Evolutionary conservation across 1,284 basidiomycete genomes (phyloP).

Genomic region (Bondarzewia mesenterica): DNA sequence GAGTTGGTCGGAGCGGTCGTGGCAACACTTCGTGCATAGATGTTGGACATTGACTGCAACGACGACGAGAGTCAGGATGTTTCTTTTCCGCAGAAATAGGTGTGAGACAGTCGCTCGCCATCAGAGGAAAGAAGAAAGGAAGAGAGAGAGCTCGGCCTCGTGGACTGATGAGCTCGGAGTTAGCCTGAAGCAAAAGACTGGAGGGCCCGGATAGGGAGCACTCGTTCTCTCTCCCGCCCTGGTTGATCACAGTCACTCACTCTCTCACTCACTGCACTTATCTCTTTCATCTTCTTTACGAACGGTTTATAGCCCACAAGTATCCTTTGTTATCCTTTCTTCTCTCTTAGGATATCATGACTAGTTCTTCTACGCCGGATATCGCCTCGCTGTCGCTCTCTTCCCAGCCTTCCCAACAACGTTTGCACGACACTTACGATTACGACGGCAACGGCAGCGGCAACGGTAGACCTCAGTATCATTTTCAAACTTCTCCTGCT

Average conservation of each 20-base stretch:
- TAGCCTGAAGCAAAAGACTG: neutral
- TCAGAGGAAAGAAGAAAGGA: neutral
- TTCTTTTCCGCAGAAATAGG: no score
- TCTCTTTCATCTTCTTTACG: constrained; percentile 1
- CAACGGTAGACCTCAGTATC: constrained; percentile 51
- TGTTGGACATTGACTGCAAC: no score
- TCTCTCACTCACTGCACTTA: neutral
- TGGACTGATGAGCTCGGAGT: neutral
- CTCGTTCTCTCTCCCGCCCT: neutral
- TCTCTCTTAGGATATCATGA: constrained; percentile 43
- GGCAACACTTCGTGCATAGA: no score
- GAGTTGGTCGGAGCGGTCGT: no score
- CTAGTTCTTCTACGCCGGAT: constrained; percentile 60
- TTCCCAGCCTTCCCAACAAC: constrained; percentile 54
- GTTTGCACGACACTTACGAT: constrained; percentile 79
- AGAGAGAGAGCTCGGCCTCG: neutral
- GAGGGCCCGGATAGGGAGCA: no score
- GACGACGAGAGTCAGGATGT: no score
- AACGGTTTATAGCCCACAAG: constrained; percentile 3
- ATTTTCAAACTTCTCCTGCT: constrained; percentile 60
- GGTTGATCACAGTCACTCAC: neutral
- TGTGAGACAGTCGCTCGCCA: no score
- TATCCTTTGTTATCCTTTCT: constrained; percentile 2
- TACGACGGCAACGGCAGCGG: constrained; percentile 51
- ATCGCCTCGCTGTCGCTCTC: constrained; percentile 66